phyloP scores from a whole-genome alignment of 2,329 filamentous ascomycete genomes.

The Tolypocladium cylindrosporum region DNA sequence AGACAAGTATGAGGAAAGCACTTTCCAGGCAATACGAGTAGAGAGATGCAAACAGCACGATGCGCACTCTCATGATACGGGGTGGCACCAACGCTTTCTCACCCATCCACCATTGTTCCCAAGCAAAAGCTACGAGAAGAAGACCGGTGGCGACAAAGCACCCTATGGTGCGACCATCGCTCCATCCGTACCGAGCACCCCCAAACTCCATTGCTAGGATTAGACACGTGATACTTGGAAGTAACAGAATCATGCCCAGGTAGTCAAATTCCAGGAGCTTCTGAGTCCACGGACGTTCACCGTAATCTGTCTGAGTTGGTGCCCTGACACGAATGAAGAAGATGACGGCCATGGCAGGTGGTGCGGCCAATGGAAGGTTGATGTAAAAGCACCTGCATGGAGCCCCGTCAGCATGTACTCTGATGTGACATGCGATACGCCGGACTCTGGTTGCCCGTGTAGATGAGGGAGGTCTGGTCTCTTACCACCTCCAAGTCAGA shows the following conservation, averaged over 20 bases:
- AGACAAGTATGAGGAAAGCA: not conserved
- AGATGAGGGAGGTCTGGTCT: not conserved
- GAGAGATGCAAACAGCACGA: not conserved
- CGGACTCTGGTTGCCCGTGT: not conserved
- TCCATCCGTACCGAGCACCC: not conserved
- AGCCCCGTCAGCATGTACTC: not conserved
- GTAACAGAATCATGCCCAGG: not conserved
- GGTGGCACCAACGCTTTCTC: not conserved
- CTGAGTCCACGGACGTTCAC: not conserved
- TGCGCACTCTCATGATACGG: not conserved
- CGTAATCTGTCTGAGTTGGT: not conserved
- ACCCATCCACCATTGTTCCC: constrained; percentile 1
- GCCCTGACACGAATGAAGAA: not conserved
- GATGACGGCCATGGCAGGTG: not conserved
- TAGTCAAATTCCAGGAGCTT: not conserved
- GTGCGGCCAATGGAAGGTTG: not conserved
- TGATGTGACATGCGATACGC: not conserved
- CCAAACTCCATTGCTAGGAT: not conserved
- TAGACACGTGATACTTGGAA: not conserved
- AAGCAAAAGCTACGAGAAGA: not conserved
- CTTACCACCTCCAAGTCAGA: constrained; percentile 1
- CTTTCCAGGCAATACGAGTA: not conserved
- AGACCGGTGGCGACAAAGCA: not conserved
- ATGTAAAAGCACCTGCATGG: not conserved
- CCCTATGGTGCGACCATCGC: not conserved